Percentiles rank a stretch among this genome's conserved stretches.
phyloP scores from a whole-genome alignment of 2,329 filamentous ascomycete species.

The Endocalyx cinctus region DNA sequence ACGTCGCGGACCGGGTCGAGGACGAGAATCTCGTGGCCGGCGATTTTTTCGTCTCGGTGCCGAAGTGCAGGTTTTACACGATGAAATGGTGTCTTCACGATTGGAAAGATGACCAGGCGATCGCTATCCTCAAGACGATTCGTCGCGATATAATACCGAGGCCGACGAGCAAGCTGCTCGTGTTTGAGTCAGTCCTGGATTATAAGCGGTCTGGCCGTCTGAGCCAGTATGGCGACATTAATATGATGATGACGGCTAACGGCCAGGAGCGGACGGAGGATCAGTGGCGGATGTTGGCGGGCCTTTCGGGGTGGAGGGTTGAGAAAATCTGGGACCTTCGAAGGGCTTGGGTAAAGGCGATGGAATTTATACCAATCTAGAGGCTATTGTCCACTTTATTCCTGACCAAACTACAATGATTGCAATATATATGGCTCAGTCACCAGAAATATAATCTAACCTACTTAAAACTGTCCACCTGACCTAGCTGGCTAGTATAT shows the following conservation, averaged over 20 bases:
- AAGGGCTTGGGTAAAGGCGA: constrained; percentile 18
- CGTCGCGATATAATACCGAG: constrained; percentile 24
- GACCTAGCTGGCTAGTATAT: too few species aligned
- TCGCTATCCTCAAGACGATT: constrained; percentile 22
- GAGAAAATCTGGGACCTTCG: constrained; percentile 11
- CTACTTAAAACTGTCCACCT: too few species aligned
- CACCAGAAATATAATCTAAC: too few species aligned
- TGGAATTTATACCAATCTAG: too few species aligned
- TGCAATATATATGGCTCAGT: too few species aligned
- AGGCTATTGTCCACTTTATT: too few species aligned
- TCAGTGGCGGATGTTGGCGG: constrained; percentile 26
- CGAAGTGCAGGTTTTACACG: constrained; percentile 23
- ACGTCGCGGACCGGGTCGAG: constrained; percentile 26
- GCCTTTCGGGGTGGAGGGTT: constrained; percentile 25
- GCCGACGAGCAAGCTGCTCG: constrained; percentile 25
- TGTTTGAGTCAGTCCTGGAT: constrained; percentile 32
- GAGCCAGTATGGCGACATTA: constrained; percentile 34
- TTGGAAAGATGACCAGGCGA: constrained; percentile 31
- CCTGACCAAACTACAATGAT: too few species aligned
- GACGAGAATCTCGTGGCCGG: constrained; percentile 26
- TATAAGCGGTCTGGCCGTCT: constrained; percentile 26
- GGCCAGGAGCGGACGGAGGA: constrained; percentile 27
- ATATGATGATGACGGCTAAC: constrained; percentile 33
- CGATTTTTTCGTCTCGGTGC: constrained; percentile 33
- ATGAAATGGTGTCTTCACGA: constrained; percentile 40